Evolutionary conservation across 805 yeast genomes (phyloP).

Genomic region (Nematodospora valgi): DNA sequence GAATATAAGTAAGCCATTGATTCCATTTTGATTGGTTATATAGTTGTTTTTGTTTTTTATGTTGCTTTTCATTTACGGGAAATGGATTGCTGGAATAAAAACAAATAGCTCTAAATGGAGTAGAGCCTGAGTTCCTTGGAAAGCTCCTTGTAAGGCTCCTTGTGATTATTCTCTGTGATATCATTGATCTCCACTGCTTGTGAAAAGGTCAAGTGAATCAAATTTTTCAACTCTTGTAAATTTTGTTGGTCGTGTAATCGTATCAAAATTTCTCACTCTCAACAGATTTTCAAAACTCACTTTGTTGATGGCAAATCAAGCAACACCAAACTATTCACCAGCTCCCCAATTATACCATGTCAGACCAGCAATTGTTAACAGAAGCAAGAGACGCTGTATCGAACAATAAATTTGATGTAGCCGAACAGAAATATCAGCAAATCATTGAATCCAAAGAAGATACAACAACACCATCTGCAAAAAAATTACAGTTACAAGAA

Average conservation of each 20-base stretch:
- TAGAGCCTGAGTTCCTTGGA: neutral
- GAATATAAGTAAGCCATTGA: constrained; percentile 38
- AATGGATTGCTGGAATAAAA: constrained; percentile 22
- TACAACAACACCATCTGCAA: constrained; percentile 9
- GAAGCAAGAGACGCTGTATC: constrained; percentile 61
- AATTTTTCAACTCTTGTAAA: too few species aligned
- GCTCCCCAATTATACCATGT: too few species aligned
- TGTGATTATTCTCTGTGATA: too few species aligned
- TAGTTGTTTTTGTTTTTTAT: constrained; percentile 13
- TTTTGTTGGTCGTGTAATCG: too few species aligned
- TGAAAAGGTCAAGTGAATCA: too few species aligned
- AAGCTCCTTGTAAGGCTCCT: too few species aligned
- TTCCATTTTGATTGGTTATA: constrained; percentile 33
- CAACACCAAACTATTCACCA: too few species aligned
- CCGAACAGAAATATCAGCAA: constrained; percentile 57
- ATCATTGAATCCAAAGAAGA: constrained; percentile 33
- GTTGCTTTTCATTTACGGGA: constrained; percentile 25
- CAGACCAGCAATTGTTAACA: constrained; percentile 33
- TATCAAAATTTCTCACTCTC: too few species aligned
- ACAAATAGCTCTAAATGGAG: neutral
- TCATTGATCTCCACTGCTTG: too few species aligned
- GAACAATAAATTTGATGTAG: constrained; percentile 47
- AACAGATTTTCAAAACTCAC: too few species aligned
- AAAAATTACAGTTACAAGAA: constrained; percentile 49
- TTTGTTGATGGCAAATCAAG: too few species aligned